phyloP scores from a whole-genome alignment of 176 grass and related monocot genomes.

The maize (Zea mays) region Zm-B73-REFERENCE-NAM-5.0 NC_050103.1:177633501-177634000 shows the following conservation, averaged over 20 bases:
- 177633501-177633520: not conserved
- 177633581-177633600: not conserved
- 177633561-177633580: not conserved
- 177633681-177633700: not conserved
- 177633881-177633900: not conserved
- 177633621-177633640: not conserved
- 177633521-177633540: not conserved
- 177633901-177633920: not conserved
- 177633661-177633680: not conserved
- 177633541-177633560: not conserved
- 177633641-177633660: not conserved
- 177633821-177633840: conserved; percentile 49
- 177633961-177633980: not conserved
- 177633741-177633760: not conserved
- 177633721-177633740: not conserved
- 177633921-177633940: not conserved
- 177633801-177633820: conserved; percentile 77
- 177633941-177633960: not conserved
- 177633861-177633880: not conserved
- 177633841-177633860: not conserved
- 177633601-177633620: conserved; percentile 2
- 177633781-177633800: conserved; percentile 68
- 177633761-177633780: conserved; percentile 82
- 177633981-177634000: not conserved
- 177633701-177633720: not conserved